These are phyloP conservation scores for Gonium pectorale DNA, from an alignment of 139 green algal species.

Conservation along the genomic window DNA sequence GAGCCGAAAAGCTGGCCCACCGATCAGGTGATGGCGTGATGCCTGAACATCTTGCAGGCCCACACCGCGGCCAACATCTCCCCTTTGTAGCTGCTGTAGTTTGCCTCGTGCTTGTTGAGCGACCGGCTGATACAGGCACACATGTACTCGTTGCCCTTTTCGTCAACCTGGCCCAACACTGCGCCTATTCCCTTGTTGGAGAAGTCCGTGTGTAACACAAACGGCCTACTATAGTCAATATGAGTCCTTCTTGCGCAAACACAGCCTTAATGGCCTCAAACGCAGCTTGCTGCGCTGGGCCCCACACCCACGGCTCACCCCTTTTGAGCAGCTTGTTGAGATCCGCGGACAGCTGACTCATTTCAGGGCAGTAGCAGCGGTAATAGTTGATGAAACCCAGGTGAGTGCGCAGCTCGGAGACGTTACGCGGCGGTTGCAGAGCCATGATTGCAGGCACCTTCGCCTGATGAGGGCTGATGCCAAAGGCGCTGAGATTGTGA, in stretches of 20 bases:
- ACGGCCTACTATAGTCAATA: background rate
- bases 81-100: conserved; percentile 43
- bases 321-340: conserved; percentile 55
- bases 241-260: background rate
- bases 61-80: too few relatives aligned
- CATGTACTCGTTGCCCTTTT: conserved; percentile 53
- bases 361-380: conserved; percentile 54
- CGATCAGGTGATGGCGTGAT: conserved; percentile 54
- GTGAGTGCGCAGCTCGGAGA: conserved; percentile 32
- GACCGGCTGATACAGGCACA: conserved; percentile 48
- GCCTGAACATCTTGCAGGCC: conserved; percentile 30
- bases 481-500: conserved; percentile 43
- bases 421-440: conserved; percentile 45
- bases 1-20: conserved; percentile 19
- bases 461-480: conserved; percentile 22
- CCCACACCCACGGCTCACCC: conserved; percentile 42
- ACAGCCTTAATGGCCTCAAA: background rate
- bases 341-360: conserved; percentile 38
- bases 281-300: background rate
- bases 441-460: conserved; percentile 55
- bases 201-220: conserved; percentile 11
- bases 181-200: conserved; percentile 43
- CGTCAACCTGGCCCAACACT: conserved; percentile 52
- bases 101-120: conserved; percentile 44
- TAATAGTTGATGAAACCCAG: conserved; percentile 68